Conservation (phyloP, 148 eudicot species). For the Rhododendron kiyosumense region DNA sequence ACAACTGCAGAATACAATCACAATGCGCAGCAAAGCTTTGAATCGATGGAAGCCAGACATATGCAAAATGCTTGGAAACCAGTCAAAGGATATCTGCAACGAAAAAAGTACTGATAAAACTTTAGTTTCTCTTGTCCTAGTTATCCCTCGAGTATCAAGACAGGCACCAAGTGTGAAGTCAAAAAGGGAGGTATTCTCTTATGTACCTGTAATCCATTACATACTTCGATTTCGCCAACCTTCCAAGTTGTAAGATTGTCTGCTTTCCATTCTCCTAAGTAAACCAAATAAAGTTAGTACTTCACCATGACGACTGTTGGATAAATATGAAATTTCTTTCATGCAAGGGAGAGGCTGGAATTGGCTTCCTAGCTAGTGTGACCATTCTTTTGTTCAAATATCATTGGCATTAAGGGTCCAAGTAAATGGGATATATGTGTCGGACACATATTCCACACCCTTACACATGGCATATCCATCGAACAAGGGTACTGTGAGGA, state of each 20-base stretch:
- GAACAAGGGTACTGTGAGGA: background rate
- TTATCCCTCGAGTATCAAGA: background rate
- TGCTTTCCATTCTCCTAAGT: constrained; percentile 62
- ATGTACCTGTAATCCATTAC: constrained; percentile 87
- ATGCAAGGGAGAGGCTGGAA: background rate
- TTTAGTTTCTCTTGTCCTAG: background rate
- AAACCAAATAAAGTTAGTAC: constrained; percentile 4
- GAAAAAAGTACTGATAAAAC: background rate
- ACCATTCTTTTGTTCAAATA: background rate
- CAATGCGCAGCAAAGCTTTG: constrained; percentile 84
- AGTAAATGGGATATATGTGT: background rate
- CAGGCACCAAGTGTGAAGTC: background rate
- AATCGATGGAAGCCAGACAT: constrained; percentile 86
- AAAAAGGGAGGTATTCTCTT: background rate
- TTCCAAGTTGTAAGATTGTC: constrained; percentile 74
- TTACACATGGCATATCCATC: background rate
- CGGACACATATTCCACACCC: background rate
- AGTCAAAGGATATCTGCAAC: constrained; percentile 76
- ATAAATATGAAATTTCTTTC: background rate
- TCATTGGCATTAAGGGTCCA: background rate
- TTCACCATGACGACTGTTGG: background rate
- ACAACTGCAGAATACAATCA: constrained; percentile 15
- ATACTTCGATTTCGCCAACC: constrained; percentile 63
- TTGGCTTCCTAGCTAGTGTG: background rate
- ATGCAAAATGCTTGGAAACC: constrained; percentile 95